Base-by-base conservation (phyloP, 257 asterid genomes). In the Lavandula angustifolia region DNA sequence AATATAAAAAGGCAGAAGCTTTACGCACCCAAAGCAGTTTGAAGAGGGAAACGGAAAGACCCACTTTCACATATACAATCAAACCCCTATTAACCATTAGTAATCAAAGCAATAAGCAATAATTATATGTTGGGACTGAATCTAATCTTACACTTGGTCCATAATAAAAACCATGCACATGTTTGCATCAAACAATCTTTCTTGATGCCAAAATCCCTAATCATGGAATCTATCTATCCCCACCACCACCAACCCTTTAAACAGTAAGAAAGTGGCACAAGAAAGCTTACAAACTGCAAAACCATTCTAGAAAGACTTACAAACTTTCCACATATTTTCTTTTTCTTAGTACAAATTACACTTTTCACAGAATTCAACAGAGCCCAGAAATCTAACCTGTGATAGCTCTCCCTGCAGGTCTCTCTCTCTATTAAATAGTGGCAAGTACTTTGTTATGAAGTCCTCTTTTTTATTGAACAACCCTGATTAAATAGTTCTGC, bases 191-290 rank as follows among this genome's bases (percentile, higher is more conserved):
- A n/a, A n/a, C n/a, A n/a, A n/a, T n/a, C n/a, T n/a, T n/a, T n/a
- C n/a, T n/a, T 22, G 27, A 22, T 22, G 27, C 27, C 27, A 22
- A 22, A 22, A 22, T 22, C 27, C 27, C 27, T 0, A 22, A 22
- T 22, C 27, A 22, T 22, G 27, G 27, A 22, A 22, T 22, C 27
- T 22, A 22, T 22, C 27, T 2, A 22, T 22, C 27, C 27, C 27
- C 27, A 22, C 27, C 27, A 22, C 27, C 27, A 22, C 27, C 27
- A 22, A 22, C 27, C 27, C 27, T 22, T 62, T 50, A 13, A 68
- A 62, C 71, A 55, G 53, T 16, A 32, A 37, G 74, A 73, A 38
- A 67, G 67, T 57, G 74, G 63, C 72, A 42, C 52, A 12, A 57
- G 68, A 17, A 50, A 56, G 56, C 53, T 18, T 37, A 62, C 71